These are phyloP conservation scores for Colletotrichum limetticola DNA, from an alignment of 2,329 filamentous ascomycete genomes.

Conservation along the genomic window DNA sequence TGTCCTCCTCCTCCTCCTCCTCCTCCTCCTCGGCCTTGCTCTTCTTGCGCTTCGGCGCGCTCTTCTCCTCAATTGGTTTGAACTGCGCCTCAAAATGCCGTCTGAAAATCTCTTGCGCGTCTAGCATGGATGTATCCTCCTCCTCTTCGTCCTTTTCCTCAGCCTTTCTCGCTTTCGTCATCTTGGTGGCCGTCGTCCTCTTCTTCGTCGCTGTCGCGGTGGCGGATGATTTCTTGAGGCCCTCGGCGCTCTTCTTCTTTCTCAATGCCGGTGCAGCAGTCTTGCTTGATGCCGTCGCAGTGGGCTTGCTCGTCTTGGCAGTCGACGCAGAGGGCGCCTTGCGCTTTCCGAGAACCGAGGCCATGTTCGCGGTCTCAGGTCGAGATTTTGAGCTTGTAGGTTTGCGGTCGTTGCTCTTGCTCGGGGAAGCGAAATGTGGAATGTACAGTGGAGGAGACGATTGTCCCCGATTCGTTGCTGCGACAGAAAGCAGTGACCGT, in stretches of 20 bases:
- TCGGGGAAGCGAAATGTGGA: background rate
- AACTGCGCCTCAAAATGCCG: slow-evolving; percentile 91
- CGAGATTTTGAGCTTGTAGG: background rate
- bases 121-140: slow-evolving; percentile 53
- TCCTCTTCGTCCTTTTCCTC: background rate
- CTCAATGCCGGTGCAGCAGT: background rate
- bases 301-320: background rate
- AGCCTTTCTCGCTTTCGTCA: background rate
- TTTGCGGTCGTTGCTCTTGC: background rate
- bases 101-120: slow-evolving; percentile 78
- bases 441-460: no score
- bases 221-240: background rate
- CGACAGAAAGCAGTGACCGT: background rate
- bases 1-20: slow-evolving; percentile 36
- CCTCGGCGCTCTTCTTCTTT: slow-evolving; percentile 4
- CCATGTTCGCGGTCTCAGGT: slow-evolving; percentile 3
- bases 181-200: background rate
- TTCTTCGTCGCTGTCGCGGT: background rate
- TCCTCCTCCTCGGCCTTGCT: slow-evolving; percentile 22
- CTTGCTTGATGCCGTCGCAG: background rate
- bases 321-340: slow-evolving; percentile 27
- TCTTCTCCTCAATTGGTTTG: slow-evolving; percentile 69
- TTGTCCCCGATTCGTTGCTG: background rate
- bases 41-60: slow-evolving; percentile 34
- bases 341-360: slow-evolving; percentile 35